Evolutionary conservation across 2,329 filamentous ascomycete species (phyloP).

Genomic region (Colletotrichum ledebouriae): DNA sequence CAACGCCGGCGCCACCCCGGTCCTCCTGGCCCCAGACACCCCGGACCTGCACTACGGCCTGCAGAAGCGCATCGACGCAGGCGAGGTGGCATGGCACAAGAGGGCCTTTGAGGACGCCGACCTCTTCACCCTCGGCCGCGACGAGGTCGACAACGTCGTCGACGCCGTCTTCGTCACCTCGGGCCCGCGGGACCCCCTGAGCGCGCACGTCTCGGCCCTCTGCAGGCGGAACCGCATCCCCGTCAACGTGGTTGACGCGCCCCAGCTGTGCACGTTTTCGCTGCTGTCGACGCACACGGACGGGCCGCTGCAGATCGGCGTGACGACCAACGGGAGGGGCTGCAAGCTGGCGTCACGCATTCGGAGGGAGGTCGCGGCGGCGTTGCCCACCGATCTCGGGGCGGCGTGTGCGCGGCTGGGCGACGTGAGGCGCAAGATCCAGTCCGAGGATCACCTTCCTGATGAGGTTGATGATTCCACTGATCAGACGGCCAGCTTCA

Average conservation of each 20-base stretch:
- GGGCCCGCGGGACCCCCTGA: slow-evolving; percentile 59
- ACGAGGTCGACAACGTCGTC: slow-evolving; percentile 82
- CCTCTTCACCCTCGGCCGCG: slow-evolving; percentile 81
- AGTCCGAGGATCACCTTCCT: slow-evolving; percentile 76
- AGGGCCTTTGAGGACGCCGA: slow-evolving; percentile 78
- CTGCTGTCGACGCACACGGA: slow-evolving; percentile 90
- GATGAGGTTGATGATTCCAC: slow-evolving; percentile 69
- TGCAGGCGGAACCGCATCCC: slow-evolving; percentile 88
- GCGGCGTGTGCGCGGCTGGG: slow-evolving; percentile 83
- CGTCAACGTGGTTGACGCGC: slow-evolving; percentile 91
- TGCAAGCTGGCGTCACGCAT: slow-evolving; percentile 94
- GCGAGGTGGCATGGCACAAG: slow-evolving; percentile 75
- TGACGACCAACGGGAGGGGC: slow-evolving; percentile 94
- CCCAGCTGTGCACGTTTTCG: slow-evolving; percentile 88
- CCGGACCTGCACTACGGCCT: slow-evolving; percentile 70
- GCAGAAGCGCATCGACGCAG: slow-evolving; percentile 74
- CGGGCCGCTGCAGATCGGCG: slow-evolving; percentile 92
- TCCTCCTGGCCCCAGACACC: slow-evolving; percentile 80
- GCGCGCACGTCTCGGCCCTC: slow-evolving; percentile 76
- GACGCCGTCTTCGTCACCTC: slow-evolving; percentile 92
- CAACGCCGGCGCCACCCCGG: slow-evolving; percentile 83
- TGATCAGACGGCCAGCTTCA: slow-evolving; percentile 86
- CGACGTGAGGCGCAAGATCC: slow-evolving; percentile 76
- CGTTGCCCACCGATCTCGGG: slow-evolving; percentile 82
- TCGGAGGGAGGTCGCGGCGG: slow-evolving; percentile 86